Conservation (phyloP, 2,329 filamentous ascomycete species). For the Dryadomyces quercus-mongolicae region DNA sequence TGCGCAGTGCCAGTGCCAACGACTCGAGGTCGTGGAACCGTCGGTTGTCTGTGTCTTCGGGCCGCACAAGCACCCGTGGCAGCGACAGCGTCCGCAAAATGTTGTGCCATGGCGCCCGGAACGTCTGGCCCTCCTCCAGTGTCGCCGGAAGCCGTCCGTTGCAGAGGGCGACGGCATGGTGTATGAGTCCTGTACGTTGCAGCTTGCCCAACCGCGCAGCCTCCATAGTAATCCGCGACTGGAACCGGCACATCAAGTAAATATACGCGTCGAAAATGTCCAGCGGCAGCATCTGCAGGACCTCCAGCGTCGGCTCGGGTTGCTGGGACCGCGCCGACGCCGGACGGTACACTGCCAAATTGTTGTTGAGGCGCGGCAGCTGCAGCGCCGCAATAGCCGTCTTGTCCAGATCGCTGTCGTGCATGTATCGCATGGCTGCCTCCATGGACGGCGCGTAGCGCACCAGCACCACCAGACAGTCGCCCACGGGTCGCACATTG, state of each 20-base stretch:
- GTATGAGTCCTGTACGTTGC: conserved; percentile 14
- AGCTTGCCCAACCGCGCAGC: conserved; percentile 13
- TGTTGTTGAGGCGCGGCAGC: neutral
- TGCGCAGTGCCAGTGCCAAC: conserved; percentile 20
- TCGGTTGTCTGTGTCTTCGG: conserved; percentile 5
- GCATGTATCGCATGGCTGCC: conserved; percentile 36
- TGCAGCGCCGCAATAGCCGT: conserved; percentile 4
- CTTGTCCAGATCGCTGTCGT: conserved; percentile 26
- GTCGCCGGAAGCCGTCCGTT: conserved; percentile 15
- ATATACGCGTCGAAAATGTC: conserved; percentile 38
- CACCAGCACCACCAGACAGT: conserved; percentile 44
- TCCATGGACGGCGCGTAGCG: conserved; percentile 34
- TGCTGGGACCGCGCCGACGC: too few species aligned
- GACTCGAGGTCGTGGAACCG: conserved; percentile 17
- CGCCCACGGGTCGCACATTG: conserved; percentile 33
- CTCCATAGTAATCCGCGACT: conserved; percentile 16
- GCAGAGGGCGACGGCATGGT: conserved; percentile 23
- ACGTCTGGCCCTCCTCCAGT: conserved; percentile 17
- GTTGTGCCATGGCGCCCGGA: conserved; percentile 28
- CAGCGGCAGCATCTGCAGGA: conserved; percentile 17
- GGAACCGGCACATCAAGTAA: conserved; percentile 31
- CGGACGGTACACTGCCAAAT: neutral
- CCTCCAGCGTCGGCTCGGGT: conserved; percentile 8
- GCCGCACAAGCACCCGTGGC: conserved; percentile 19
- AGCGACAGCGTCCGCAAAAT: conserved; percentile 27